A percentile compares a stretch with the other conserved stretches of the same genome.
Evolutionary conservation across 192 early-diverging fungal species (phyloP).

Genomic region (Irineochytrium annulatum): DNA sequence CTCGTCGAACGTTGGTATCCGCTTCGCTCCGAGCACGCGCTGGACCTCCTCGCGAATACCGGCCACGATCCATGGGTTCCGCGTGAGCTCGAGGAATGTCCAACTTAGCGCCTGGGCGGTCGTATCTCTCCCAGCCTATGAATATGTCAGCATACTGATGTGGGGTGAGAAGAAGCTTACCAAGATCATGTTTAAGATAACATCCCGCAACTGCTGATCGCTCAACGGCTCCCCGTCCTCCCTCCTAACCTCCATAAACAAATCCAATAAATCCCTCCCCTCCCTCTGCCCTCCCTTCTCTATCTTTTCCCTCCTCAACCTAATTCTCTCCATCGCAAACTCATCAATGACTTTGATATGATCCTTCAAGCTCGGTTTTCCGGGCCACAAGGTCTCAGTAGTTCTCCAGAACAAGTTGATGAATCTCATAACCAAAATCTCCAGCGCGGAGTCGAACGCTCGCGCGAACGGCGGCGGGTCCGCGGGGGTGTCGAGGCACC

Average conservation of each 20-base stretch:
- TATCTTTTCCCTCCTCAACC: constrained; percentile 22
- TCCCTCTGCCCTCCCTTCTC: constrained; percentile 3
- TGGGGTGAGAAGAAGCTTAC: no score
- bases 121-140: constrained; percentile 48
- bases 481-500: not conserved
- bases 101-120: constrained; percentile 50
- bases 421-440: not conserved
- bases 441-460: not conserved
- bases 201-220: not conserved
- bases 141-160: no score
- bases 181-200: constrained; percentile 4
- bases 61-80: not conserved
- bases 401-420: not conserved
- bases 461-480: not conserved
- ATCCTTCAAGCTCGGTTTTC: not conserved
- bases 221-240: no score
- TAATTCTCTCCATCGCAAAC: not conserved
- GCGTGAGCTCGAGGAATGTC: constrained; percentile 6
- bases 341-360: constrained; percentile 6
- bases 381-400: not conserved
- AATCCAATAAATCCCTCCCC: constrained; percentile 28
- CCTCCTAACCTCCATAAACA: constrained; percentile 23
- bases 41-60: constrained; percentile 22
- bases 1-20: constrained; percentile 24
- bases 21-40: constrained; percentile 1